Evolutionary conservation across 2,329 filamentous ascomycete genomes (phyloP).

Genomic region (Paradendryphiella salina): DNA sequence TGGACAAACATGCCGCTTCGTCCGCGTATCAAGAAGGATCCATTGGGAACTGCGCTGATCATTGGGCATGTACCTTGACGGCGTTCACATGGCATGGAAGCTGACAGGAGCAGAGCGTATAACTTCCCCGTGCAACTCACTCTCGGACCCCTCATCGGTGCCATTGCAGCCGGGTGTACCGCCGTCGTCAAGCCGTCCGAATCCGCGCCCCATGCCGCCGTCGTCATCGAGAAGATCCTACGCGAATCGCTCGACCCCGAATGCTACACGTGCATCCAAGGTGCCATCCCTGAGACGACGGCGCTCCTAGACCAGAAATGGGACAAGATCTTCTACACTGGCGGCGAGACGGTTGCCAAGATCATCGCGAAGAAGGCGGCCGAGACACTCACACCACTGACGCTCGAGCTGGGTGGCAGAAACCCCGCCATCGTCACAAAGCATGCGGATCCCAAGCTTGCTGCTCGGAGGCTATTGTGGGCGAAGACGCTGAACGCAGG

Average conservation of each 20-base stretch:
- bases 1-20: conserved; percentile 69
- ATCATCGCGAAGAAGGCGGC: conserved; percentile 59
- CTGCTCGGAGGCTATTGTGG: conserved; percentile 84
- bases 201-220: conserved; percentile 72
- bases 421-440: conserved; percentile 93
- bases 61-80: conserved; percentile 54
- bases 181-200: conserved; percentile 91
- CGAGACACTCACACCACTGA: conserved; percentile 72
- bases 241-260: conserved; percentile 74
- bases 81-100: not conserved
- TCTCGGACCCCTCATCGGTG: conserved; percentile 78
- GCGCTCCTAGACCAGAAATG: conserved; percentile 84
- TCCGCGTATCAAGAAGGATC: conserved; percentile 82
- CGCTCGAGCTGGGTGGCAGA: conserved; percentile 84
- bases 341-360: conserved; percentile 70
- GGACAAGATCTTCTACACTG: conserved; percentile 98
- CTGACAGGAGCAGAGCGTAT: conserved; percentile 64
- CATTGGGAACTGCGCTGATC: conserved; percentile 78
- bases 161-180: conserved; percentile 90
- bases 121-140: conserved; percentile 90
- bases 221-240: conserved; percentile 77
- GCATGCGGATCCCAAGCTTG: conserved; percentile 75
- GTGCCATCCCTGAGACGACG: conserved; percentile 77
- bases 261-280: conserved; percentile 78
- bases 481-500: conserved; percentile 84